These are phyloP conservation scores for Exutisphaerella laricina DNA, from an alignment of 2,329 filamentous ascomycete species.

Conservation along the genomic window DNA sequence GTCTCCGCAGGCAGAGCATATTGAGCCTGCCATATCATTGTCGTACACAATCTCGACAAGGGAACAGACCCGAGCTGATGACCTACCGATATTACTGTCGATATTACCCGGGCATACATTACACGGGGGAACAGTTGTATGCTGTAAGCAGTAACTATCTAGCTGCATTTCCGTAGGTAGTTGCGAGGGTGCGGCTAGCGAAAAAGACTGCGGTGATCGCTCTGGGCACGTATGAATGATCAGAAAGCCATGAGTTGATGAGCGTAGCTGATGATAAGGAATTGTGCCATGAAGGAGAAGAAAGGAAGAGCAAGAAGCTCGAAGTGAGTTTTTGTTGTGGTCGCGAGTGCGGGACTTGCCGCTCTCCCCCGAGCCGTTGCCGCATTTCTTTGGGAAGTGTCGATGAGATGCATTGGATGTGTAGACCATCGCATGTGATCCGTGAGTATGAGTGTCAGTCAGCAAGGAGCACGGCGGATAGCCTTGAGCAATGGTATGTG, in stretches of 20 bases:
- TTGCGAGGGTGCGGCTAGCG: conserved; percentile 90
- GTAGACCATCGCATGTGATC: not conserved
- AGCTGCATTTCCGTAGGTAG: conserved; percentile 70
- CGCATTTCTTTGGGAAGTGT: too few relatives aligned
- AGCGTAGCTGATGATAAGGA: conserved; percentile 92
- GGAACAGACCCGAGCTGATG: too few relatives aligned
- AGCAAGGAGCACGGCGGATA: conserved; percentile 42
- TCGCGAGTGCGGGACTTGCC: too few relatives aligned
- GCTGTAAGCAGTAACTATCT: conserved; percentile 95
- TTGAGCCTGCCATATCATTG: too few relatives aligned
- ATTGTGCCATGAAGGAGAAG: conserved; percentile 55
- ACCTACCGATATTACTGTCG: too few relatives aligned
- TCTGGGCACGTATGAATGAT: conserved; percentile 94
- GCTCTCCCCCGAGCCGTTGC: too few relatives aligned
- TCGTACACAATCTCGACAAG: too few relatives aligned
- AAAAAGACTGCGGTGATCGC: conserved; percentile 75
- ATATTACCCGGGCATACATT: too few relatives aligned
- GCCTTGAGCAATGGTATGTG: conserved; percentile 37
- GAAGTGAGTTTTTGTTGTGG: conserved; percentile 9
- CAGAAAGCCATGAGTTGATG: conserved; percentile 64
- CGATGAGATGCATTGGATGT: not conserved
- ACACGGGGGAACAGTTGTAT: too few relatives aligned
- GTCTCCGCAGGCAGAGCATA: too few relatives aligned
- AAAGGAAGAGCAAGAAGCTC: conserved; percentile 25
- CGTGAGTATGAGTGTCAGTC: conserved; percentile 40